Base-by-base conservation (phyloP, 2,329 filamentous ascomycete species). In the Fusarium sulawesiense region DNA sequence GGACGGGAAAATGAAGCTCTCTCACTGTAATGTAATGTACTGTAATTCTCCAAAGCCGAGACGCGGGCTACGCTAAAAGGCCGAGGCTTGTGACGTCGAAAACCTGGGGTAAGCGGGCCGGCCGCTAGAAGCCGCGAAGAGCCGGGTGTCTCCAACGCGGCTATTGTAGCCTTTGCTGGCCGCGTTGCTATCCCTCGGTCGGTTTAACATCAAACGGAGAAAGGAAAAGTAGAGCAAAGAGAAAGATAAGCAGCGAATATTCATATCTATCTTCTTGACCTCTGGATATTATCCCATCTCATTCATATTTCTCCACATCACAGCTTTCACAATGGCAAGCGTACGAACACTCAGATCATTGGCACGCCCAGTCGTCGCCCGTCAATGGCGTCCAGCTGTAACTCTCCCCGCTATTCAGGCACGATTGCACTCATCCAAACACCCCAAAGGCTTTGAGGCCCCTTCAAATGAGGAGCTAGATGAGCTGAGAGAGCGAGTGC, bases 401-500 rank as follows among this genome's bases (percentile, higher is more conserved):
- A 73, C 81, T 63, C 73, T 83, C 70, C 76, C 80, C 46, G 75
- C 80, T 64, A 77, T 77, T 64, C 79, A 83, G 62, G 79, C 77
- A 48, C 81, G 77, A 60, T 77, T 76, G 57, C 80, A 78, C 61
- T 94, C 93, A 18, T 83, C 83, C 59, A 88, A 88, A 68, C 88
- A 89, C 75, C 87, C 88, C 25, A 78, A 84, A 70, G 88, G 86
- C 76, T 94, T 93, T 80, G 82, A 83, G 59, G 84, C 91, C 13
- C 94, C 94, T 1, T 86, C 91, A 1, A 83, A 88, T 46, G 86
- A 90, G 61, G 94, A 97, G 59, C 86, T 97, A 10, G 81, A 90
- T 23, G 93, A 97, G 82, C 85, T 97, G 64, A 89, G 94, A 61
- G 93, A 94, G 76, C 86, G 92, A 27, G 93, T 97, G 29, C 92